Evolutionary conservation across 768 basidiomycete genomes (phyloP).

Genomic region (Pisolithus tinctorius): DNA sequence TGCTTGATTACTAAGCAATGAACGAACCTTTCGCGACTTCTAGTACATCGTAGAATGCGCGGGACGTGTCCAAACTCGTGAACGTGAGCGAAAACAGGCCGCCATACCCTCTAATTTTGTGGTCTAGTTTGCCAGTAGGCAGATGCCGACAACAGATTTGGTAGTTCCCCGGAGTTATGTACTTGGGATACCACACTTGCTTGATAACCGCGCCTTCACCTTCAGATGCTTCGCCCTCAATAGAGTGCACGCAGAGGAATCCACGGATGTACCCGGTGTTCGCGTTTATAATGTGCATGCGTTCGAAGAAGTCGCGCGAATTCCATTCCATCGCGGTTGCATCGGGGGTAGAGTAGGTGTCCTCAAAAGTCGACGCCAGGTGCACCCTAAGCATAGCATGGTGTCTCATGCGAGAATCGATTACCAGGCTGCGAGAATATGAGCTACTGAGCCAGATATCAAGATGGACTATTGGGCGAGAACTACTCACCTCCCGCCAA

Average conservation of each 20-base stretch:
- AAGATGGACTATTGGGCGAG: background rate
- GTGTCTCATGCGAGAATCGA: slow-evolving; percentile 73
- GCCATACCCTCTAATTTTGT: slow-evolving; percentile 51
- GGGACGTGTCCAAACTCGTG: slow-evolving; percentile 55
- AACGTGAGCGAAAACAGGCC: slow-evolving; percentile 88
- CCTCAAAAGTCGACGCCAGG: slow-evolving; percentile 61
- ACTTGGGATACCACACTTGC: slow-evolving; percentile 88
- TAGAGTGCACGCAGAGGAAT: slow-evolving; percentile 57
- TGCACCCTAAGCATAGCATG: slow-evolving; percentile 60
- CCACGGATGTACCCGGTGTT: slow-evolving; percentile 83
- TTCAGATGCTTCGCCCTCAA: slow-evolving; percentile 29
- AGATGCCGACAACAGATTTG: slow-evolving; percentile 51
- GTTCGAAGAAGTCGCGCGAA: slow-evolving; percentile 82
- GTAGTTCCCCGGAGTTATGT: slow-evolving; percentile 64
- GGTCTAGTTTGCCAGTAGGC: background rate
- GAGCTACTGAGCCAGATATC: background rate
- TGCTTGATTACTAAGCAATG: too few relatives aligned
- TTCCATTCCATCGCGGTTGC: slow-evolving; percentile 97
- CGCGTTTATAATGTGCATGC: slow-evolving; percentile 67
- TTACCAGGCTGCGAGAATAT: slow-evolving; percentile 53
- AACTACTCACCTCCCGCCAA: slow-evolving; percentile 84
- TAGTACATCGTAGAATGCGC: slow-evolving; percentile 77
- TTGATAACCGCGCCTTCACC: slow-evolving; percentile 49
- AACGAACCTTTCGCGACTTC: too few relatives aligned
- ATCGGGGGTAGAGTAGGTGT: slow-evolving; percentile 84